Conservation (phyloP, 306 rosid species). For the barrel medic (Medicago truncatula) region MtrunA17r5.0-ANR NC_053046.1:11293501-11294000, state of each 20-base stretch:
- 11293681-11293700: constrained; percentile 98
- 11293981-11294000: constrained; percentile 99
- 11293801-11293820: constrained; percentile 14
- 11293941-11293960: constrained; percentile 98
- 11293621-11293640: constrained; percentile 84
- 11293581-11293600: constrained; percentile 19
- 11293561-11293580: background rate
- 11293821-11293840: constrained; percentile 2
- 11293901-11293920: constrained; percentile 96
- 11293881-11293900: constrained; percentile 97
- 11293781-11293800: constrained; percentile 1
- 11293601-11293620: constrained; percentile 38
- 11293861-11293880: constrained; percentile 91
- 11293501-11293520: background rate
- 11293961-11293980: constrained; percentile 99
- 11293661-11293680: constrained; percentile 99
- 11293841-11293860: constrained; percentile 73
- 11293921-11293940: constrained; percentile 98
- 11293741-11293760: constrained; percentile 97
- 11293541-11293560: constrained; percentile 1
- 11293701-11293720: constrained; percentile 99
- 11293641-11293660: constrained; percentile 99
- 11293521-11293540: background rate
- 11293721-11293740: constrained; percentile 98
- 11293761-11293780: constrained; percentile 59